Evolutionary conservation across 495 filamentous ascomycete genomes (phyloP), one percentile per base, ranked within the genome.

Genomic region (Penicillium bialowiezense): DNA sequence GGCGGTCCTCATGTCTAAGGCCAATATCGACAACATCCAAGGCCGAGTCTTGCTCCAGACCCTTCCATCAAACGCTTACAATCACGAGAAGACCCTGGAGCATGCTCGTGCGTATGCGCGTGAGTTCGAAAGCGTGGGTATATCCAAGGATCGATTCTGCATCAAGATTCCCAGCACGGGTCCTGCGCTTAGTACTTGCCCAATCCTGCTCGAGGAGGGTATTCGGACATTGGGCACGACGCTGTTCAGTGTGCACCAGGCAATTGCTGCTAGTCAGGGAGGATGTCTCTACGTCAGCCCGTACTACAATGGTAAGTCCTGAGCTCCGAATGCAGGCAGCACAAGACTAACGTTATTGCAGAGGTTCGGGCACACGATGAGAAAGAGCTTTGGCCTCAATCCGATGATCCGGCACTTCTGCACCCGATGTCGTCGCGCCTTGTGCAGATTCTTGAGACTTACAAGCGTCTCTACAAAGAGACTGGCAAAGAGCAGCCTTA

Each of bases 111-210:
- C 62, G 8, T 72, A 75, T 34, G 70, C 69, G 19, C 48, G 54
- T 5, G 70, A 73, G 50, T 72, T 72, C 37, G 63, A 60, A 41
- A 58, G 52, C 5, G 67, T 56, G 1, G 67, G 69, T 21, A 68
- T 75, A 41, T 49, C 61, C 31, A 62, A 66, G 40, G 72, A 72
- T 35, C 70, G 78, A 44, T 64, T 84, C 37, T 81, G 75, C 41
- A 77, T 84, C 60, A 85, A 85, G 52, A 75, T 85, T 39, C 77
- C 80, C 2, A 62, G 71, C 13, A 84, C 80, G 1, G 81, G 78
- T 62, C 77, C 81, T 43, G 83, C 79, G 5, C 54, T 84, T 12
- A 73, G 71, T 50, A 80, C 76, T 14, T 83, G 78, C 56, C 66
- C 67, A 7, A 67, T 67, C 21, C 62, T 86, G 14, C 64, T 77